Evolutionary conservation across 768 basidiomycete species (phyloP), one percentile per base, ranked within the genome.

Genomic region (Suillus lakei): DNA sequence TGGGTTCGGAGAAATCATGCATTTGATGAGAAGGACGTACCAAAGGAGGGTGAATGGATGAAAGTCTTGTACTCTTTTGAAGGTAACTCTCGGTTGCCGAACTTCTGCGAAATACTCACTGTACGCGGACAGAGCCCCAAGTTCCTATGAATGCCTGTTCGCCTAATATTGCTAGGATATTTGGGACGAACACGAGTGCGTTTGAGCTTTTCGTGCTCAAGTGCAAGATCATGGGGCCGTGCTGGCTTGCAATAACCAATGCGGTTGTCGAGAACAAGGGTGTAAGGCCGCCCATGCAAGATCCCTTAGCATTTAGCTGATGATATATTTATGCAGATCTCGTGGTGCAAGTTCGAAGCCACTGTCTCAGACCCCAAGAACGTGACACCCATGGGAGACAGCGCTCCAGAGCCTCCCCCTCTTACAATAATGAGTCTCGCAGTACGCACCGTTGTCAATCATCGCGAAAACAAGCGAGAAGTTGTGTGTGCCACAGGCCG

Each of bases 211-310:
- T 99, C 23, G 96, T 96, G 2, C 70, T 99, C 54, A 99, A 99
- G 77, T 88, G 96, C 38, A 98, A 96, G 79, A 98, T 99, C 64
- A 98, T 98, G 96, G 98, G 98, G 0, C 96, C 98, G 0, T 99
- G 98, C 74, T 99, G 98, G 98, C 81, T 99, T 53, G 85, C 90
- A 63, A 85, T 99, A 67, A 91, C 91, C 78, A 85, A 90, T 54
- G 90, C 91, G 1, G 78, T 83, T 28, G 79, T 96, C 21, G 92
- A 92, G 58, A 79, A 89, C 70, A 91, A 93, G 77, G 92, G 92
- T 2, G 96, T 98, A 75, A 61, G 91, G 77, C 16, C 16, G 38
- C 30, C 61, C 5, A 3, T 38, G 8, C 30, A 58, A 30, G 30
- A 28, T 7, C 64, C 38, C 16, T 44, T 62, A 60, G 50, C 15